Evolutionary conservation across 2,329 filamentous ascomycete genomes (phyloP), one percentile per base, ranked within the genome.

Genomic region (Nemania sp.): DNA sequence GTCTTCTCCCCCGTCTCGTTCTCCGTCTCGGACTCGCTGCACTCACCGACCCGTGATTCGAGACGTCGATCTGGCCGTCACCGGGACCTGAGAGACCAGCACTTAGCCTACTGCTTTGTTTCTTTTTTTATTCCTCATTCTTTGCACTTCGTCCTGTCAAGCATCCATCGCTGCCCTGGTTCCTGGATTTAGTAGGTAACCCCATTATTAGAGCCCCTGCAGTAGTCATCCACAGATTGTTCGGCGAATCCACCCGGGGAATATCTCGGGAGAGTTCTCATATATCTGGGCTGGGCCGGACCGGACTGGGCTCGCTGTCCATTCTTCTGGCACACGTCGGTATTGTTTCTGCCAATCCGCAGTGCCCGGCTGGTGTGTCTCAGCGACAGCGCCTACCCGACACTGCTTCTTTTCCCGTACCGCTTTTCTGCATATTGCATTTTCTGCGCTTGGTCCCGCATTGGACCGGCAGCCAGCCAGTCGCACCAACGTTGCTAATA

Each of bases 31-130:
- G 53, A 41, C 20, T 41, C 44, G 49, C 43, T 54, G 48, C 52
- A 52, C 52, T 45, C 52, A 56, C 50, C 47, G 47, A 49, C 47
- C 54, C 57, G 50, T 59, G 50, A 51, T 37, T 37, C 28, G 57
- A 59, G 46, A 48, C 46, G 15, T 52, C 54, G 34, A 53, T 19
- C 39, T 46, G 42, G 26, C 40, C 49, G 49, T 46, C 46, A 31
- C 40, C 49, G 46, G 54, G 39, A 34, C 30, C 42, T 40, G 53
- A 43, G 42, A 39, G 40, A 53, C 41, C 42, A 47, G 41, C 37
- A 40, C 39, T 14, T 40, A 45, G 20, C 41, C 52, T 40, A 26
- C 43, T 52, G 47, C 33, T 26, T 22, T 42, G 26, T 42, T 46
- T 34, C 37, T 43, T 26, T 44, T 49, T 37, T 34, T 19, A 12